Evolutionary conservation across 75 land plant species (phyloP).

Genomic region (Pseudotsuga menziesii): DNA sequence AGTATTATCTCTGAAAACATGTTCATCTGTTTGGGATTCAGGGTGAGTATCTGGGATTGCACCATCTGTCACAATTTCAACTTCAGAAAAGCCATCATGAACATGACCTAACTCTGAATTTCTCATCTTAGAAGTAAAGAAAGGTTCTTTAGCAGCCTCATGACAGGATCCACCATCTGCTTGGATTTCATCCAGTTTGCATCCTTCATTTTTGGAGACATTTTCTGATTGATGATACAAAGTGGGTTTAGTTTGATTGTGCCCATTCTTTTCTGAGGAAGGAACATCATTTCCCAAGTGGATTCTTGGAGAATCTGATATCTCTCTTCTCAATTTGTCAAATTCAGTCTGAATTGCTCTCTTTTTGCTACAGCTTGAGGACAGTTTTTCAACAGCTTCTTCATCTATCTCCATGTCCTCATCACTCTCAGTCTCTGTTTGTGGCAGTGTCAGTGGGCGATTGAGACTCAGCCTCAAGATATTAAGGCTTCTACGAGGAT

Average conservation of each 20-base stretch:
- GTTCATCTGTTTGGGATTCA: not conserved
- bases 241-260: not conserved
- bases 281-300: too few relatives aligned
- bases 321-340: too few relatives aligned
- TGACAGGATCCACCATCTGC: not conserved
- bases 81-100: not conserved
- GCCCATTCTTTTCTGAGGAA: not conserved
- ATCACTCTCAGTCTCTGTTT: conserved; percentile 62
- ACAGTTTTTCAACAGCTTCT: conserved; percentile 48
- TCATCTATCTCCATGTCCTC: conserved; percentile 92
- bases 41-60: not conserved
- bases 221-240: too few relatives aligned
- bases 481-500: conserved; percentile 85
- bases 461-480: conserved; percentile 70
- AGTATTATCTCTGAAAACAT: too few relatives aligned
- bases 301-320: conserved; percentile 11
- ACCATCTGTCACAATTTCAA: not conserved
- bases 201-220: not conserved
- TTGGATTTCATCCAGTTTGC: not conserved
- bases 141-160: not conserved
- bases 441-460: conserved; percentile 55
- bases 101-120: not conserved
- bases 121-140: not conserved
- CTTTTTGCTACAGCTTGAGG: conserved; percentile 12
- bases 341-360: not conserved